Conservation (phyloP, 139 green algal species). For the Chlamydomonas incerta region DNA sequence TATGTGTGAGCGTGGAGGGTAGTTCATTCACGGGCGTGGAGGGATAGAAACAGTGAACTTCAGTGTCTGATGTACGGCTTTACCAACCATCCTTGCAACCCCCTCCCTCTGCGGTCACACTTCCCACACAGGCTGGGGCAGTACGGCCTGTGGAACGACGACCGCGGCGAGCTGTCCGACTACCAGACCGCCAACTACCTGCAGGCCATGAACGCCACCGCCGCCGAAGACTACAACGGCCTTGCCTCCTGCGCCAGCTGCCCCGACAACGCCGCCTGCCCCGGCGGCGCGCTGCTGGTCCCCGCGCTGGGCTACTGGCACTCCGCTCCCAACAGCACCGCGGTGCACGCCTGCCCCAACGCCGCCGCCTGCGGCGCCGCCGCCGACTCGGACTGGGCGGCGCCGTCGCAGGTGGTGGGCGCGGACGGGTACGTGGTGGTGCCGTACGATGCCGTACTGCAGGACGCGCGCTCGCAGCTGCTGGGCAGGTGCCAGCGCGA, state of each 20-base stretch:
- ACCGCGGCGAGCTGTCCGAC: neutral
- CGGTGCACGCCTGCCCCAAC: slow-evolving; percentile 21
- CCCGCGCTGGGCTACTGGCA: slow-evolving; percentile 25
- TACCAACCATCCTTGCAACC: too few species aligned
- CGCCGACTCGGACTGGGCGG: too few species aligned
- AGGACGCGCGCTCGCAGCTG: too few species aligned
- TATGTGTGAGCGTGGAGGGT: too few species aligned
- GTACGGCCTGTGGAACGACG: neutral
- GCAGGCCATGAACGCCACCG: neutral
- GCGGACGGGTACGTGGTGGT: too few species aligned
- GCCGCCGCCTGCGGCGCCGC: slow-evolving; percentile 10
- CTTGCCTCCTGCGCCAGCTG: neutral
- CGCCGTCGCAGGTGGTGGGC: too few species aligned
- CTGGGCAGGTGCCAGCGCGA: neutral
- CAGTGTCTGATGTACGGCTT: too few species aligned
- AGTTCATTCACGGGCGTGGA: too few species aligned
- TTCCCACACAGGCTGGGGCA: too few species aligned
- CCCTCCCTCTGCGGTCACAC: too few species aligned
- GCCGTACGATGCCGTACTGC: too few species aligned
- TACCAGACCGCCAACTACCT: neutral
- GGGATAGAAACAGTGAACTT: too few species aligned
- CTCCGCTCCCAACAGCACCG: slow-evolving; percentile 2
- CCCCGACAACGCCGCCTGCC: neutral
- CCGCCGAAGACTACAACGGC: neutral
- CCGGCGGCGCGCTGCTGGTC: neutral